Conservation (phyloP, 306 rosid genomes). For the Cucurbita argyrosperma region DNA sequence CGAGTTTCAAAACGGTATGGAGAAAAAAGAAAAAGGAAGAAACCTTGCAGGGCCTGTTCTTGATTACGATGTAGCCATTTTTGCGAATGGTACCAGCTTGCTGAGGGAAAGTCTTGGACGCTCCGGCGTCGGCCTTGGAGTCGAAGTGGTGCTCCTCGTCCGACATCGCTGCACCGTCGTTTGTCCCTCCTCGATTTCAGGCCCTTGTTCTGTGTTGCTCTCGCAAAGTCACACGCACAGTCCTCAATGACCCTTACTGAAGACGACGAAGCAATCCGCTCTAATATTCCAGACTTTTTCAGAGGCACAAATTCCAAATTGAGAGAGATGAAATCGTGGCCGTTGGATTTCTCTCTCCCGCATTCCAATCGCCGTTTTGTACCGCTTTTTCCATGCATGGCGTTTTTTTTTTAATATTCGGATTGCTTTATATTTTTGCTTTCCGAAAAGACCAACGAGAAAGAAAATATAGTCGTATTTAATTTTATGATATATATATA, state of each 20-base stretch:
- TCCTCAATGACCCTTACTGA: neutral
- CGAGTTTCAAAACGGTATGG: neutral
- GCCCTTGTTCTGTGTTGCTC: neutral
- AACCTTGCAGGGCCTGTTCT: slow-evolving; percentile 63
- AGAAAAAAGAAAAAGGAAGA: neutral
- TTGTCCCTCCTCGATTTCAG: neutral
- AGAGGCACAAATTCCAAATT: neutral
- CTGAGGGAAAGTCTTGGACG: slow-evolving; percentile 56
- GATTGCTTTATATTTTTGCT: neutral
- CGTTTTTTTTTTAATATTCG: neutral
- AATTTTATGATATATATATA: too few relatives aligned
- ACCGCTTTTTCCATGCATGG: neutral
- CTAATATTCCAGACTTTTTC: neutral
- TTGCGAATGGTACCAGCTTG: slow-evolving; percentile 64
- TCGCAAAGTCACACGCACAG: neutral
- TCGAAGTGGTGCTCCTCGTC: slow-evolving; percentile 71
- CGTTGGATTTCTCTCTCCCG: neutral
- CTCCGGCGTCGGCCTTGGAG: slow-evolving; percentile 54
- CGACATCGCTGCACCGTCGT: slow-evolving; percentile 24
- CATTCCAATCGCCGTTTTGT: neutral
- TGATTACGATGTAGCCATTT: slow-evolving; percentile 56
- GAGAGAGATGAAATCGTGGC: slow-evolving; percentile 4
- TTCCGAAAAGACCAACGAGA: neutral
- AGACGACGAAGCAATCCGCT: neutral
- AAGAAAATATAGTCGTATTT: neutral